phyloP scores from a whole-genome alignment of 345 rosid genomes.

The Reutealis trisperma region DNA sequence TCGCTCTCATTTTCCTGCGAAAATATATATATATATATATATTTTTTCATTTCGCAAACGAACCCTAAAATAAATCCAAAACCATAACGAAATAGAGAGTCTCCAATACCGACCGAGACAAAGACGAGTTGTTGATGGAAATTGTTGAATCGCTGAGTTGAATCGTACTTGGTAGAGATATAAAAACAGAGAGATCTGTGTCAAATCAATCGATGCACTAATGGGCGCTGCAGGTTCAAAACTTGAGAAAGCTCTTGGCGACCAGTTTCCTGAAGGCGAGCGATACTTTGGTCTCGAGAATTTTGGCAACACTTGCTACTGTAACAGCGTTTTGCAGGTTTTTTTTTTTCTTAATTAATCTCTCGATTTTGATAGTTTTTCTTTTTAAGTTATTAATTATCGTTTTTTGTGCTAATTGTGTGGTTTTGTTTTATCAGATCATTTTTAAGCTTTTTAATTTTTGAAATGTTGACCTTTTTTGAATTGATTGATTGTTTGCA shows the following conservation, averaged over 20 bases:
- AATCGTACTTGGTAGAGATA: neutral
- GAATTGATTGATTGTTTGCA: neutral
- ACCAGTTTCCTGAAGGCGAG: slow-evolving; percentile 99
- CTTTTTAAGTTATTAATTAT: neutral
- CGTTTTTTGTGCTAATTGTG: neutral
- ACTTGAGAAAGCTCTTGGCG: slow-evolving; percentile 99
- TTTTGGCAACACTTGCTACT: slow-evolving; percentile 98
- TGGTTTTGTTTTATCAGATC: neutral
- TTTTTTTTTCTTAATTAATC: too few relatives aligned
- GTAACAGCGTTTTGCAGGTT: slow-evolving; percentile 98
- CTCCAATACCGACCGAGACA: too few relatives aligned
- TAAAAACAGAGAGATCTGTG: slow-evolving; percentile 9
- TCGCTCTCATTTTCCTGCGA: neutral
- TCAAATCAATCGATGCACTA: slow-evolving; percentile 16
- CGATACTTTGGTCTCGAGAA: slow-evolving; percentile 98
- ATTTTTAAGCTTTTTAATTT: neutral
- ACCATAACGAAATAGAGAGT: neutral
- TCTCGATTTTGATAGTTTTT: neutral
- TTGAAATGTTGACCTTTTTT: neutral
- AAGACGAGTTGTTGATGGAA: neutral
- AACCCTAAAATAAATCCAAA: neutral
- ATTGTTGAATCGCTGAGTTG: slow-evolving; percentile 1
- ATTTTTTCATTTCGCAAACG: neutral
- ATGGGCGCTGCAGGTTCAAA: slow-evolving; percentile 99
- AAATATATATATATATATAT: neutral